Evolutionary conservation across 768 basidiomycete species (phyloP).

Genomic region (Panaeolus cyanescens): DNA sequence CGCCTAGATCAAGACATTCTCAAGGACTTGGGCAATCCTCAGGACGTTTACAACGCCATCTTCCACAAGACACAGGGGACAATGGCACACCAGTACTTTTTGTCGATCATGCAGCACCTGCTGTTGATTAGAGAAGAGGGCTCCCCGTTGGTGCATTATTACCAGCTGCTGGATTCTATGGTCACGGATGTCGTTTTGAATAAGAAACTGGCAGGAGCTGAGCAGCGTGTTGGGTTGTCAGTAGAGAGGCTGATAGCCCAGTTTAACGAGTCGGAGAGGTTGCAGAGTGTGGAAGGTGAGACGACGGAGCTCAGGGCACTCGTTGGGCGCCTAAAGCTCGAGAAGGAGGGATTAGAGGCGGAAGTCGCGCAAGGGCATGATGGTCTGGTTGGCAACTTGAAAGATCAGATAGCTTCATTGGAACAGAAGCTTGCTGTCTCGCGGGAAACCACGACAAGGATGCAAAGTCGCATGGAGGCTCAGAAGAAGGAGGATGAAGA

Average conservation of each 20-base stretch:
- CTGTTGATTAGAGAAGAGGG: conserved; percentile 90
- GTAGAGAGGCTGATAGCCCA: conserved; percentile 87
- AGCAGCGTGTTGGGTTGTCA: conserved; percentile 84
- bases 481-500: conserved; percentile 85
- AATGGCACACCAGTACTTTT: conserved; percentile 80
- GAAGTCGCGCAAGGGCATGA: conserved; percentile 81
- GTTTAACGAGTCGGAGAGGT: conserved; percentile 87
- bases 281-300: conserved; percentile 79
- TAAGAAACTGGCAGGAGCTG: conserved; percentile 83
- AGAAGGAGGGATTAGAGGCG: conserved; percentile 82
- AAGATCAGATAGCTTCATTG: conserved; percentile 63
- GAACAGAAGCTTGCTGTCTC: conserved; percentile 82
- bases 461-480: conserved; percentile 76
- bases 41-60: conserved; percentile 87
- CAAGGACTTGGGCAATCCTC: conserved; percentile 73
- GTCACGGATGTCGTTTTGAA: conserved; percentile 92
- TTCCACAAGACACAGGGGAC: conserved; percentile 75
- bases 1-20: conserved; percentile 78
- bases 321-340: conserved; percentile 66
- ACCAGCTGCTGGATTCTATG: conserved; percentile 87
- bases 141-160: conserved; percentile 82
- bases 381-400: conserved; percentile 83
- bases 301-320: conserved; percentile 66
- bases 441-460: conserved; percentile 71
- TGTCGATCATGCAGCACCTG: conserved; percentile 94